phyloP scores from a whole-genome alignment of 2,329 filamentous ascomycete genomes.

The Aspergillus puulaauensis region DNA sequence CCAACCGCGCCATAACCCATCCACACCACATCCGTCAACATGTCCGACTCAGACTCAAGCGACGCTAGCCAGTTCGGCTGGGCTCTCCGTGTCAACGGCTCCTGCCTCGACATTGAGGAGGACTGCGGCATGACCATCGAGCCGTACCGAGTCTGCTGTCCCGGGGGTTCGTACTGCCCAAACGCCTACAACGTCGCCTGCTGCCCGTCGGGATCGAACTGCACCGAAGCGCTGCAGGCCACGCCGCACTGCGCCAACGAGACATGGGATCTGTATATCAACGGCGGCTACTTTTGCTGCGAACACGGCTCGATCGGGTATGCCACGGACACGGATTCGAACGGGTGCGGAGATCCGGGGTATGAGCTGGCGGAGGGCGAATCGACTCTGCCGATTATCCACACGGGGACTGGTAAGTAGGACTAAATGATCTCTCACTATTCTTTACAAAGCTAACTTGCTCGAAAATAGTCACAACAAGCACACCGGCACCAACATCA shows the following conservation, averaged over 20 bases:
- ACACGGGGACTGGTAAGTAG: not conserved
- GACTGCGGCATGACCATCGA: slow-evolving; percentile 3
- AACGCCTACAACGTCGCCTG: slow-evolving; percentile 7
- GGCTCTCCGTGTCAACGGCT: slow-evolving; percentile 4
- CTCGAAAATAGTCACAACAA: not conserved
- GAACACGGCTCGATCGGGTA: slow-evolving; percentile 2
- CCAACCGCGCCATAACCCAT: too few relatives aligned
- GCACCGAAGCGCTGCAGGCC: not conserved
- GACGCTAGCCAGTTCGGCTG: not conserved
- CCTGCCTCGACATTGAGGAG: not conserved
- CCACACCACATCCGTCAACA: not conserved
- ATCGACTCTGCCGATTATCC: not conserved
- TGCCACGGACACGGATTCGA: not conserved
- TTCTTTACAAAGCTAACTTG: too few relatives aligned
- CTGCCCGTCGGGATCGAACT: not conserved
- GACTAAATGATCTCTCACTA: fast-evolving
- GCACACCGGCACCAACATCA: not conserved
- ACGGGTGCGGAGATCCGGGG: not conserved
- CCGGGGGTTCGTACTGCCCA: slow-evolving; percentile 3
- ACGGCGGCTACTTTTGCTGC: slow-evolving; percentile 8
- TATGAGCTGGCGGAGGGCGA: not conserved
- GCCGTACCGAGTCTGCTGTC: slow-evolving; percentile 3
- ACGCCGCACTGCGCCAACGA: slow-evolving; percentile 1
- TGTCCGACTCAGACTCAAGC: not conserved
- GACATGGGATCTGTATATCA: slow-evolving; percentile 10